Evolutionary conservation across 2,329 filamentous ascomycete genomes (phyloP).

Genomic region (Diaporthe amygdali): DNA sequence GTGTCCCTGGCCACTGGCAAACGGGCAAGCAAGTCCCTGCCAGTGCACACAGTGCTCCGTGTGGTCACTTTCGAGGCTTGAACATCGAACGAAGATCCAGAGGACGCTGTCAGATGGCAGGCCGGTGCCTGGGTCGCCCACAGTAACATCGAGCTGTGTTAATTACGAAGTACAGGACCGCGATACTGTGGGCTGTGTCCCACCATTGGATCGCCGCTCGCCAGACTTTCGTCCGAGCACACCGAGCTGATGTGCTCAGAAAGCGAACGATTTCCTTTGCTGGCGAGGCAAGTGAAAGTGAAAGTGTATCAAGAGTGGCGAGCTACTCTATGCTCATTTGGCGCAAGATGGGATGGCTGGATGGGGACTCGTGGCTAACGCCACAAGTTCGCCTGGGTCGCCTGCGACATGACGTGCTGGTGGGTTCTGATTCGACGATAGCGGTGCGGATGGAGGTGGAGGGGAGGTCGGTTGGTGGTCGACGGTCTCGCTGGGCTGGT

Average conservation of each 20-base stretch:
- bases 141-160: too few relatives aligned
- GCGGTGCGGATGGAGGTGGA: neutral
- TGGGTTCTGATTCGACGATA: conserved; percentile 7
- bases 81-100: conserved; percentile 5
- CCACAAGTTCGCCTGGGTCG: neutral
- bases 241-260: neutral
- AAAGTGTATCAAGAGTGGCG: too few relatives aligned
- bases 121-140: too few relatives aligned
- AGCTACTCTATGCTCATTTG: too few relatives aligned
- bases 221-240: neutral
- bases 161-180: too few relatives aligned
- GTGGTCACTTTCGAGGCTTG: neutral
- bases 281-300: too few relatives aligned
- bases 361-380: neutral
- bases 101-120: neutral
- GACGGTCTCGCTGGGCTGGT: neutral
- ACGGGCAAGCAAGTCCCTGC: neutral
- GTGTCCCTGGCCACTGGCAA: neutral
- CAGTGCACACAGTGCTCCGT: neutral
- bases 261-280: neutral
- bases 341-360: too few relatives aligned
- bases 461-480: neutral
- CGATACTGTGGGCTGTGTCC: too few relatives aligned
- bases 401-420: conserved; percentile 11
- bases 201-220: too few relatives aligned